Conservation (phyloP, 352 stramenopile species). For the Globisporangium spinosum region DNA sequence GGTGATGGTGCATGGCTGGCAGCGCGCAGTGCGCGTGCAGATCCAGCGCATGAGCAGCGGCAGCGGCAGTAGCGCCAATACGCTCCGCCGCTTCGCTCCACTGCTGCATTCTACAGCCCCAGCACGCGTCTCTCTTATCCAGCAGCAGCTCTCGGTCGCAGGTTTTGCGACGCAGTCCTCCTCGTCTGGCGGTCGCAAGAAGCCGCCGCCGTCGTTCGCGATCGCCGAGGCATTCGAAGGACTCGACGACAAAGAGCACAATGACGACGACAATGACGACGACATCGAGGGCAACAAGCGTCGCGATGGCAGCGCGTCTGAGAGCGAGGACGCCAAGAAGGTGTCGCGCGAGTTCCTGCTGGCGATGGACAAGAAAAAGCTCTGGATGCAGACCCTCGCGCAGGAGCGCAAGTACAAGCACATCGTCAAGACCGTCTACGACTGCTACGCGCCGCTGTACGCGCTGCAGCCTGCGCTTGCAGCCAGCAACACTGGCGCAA, state of each 20-base stretch:
- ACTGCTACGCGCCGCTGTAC: constrained; percentile 68
- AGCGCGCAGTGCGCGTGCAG: constrained; percentile 1
- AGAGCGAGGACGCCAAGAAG: constrained; percentile 23
- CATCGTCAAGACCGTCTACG: constrained; percentile 45
- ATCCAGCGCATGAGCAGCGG: neutral
- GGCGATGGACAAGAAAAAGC: constrained; percentile 64
- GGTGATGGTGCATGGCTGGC: constrained; percentile 1
- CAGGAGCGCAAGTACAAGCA: constrained; percentile 30
- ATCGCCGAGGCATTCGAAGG: constrained; percentile 56
- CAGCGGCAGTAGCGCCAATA: neutral
- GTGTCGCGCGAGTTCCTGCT: constrained; percentile 41
- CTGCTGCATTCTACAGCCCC: neutral
- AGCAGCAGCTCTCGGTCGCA: neutral
- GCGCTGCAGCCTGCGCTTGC: constrained; percentile 22
- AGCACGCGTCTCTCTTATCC: neutral
- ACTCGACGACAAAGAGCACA: constrained; percentile 38
- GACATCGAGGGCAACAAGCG: neutral
- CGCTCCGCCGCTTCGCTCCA: neutral
- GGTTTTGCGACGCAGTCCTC: constrained; percentile 2
- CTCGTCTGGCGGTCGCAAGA: neutral
- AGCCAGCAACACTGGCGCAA: neutral
- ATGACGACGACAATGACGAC: constrained; percentile 1
- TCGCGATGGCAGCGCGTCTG: constrained; percentile 10
- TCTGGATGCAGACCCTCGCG: constrained; percentile 54
- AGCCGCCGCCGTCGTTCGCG: constrained; percentile 35